phyloP scores from a whole-genome alignment of 2,329 filamentous ascomycete genomes.

The Colletotrichum simmondsii region DNA sequence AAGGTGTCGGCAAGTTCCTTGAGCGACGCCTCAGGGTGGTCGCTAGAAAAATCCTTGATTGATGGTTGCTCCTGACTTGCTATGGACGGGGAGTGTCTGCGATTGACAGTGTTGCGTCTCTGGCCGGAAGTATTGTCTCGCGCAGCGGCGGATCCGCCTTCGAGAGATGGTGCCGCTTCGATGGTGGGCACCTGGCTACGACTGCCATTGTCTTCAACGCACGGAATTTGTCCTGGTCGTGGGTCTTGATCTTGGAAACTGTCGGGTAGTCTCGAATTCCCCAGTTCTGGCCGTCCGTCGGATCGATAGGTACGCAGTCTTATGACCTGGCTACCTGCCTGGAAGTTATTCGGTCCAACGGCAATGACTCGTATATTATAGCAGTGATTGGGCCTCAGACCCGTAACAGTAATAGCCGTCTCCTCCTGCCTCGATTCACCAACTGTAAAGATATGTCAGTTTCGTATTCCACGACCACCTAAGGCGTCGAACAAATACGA shows the following conservation, averaged over 20 bases:
- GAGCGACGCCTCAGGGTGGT: conserved; percentile 73
- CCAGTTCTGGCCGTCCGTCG: conserved; percentile 71
- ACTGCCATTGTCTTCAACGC: conserved; percentile 56
- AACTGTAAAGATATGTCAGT: conserved; percentile 59
- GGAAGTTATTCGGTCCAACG: conserved; percentile 91
- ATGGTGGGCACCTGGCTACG: conserved; percentile 65
- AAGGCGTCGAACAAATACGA: conserved; percentile 44
- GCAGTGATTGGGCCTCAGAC: conserved; percentile 85
- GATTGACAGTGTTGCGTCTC: conserved; percentile 76
- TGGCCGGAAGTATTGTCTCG: conserved; percentile 69
- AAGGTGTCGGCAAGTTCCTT: conserved; percentile 85
- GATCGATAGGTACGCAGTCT: conserved; percentile 81
- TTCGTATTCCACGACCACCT: neutral
- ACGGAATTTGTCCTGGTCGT: conserved; percentile 19
- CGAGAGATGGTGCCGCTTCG: conserved; percentile 71
- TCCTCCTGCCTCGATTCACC: conserved; percentile 85
- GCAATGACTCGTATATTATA: conserved; percentile 96
- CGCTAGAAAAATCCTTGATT: conserved; percentile 53
- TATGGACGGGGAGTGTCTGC: conserved; percentile 70
- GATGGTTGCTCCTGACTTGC: conserved; percentile 57
- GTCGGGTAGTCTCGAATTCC: conserved; percentile 65
- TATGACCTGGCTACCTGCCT: conserved; percentile 86
- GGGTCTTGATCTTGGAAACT: conserved; percentile 66
- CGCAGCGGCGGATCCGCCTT: conserved; percentile 68
- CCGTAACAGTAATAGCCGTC: conserved; percentile 90